Conservation (phyloP, 139 green algal species). For the Chlorella vulgaris region DNA sequence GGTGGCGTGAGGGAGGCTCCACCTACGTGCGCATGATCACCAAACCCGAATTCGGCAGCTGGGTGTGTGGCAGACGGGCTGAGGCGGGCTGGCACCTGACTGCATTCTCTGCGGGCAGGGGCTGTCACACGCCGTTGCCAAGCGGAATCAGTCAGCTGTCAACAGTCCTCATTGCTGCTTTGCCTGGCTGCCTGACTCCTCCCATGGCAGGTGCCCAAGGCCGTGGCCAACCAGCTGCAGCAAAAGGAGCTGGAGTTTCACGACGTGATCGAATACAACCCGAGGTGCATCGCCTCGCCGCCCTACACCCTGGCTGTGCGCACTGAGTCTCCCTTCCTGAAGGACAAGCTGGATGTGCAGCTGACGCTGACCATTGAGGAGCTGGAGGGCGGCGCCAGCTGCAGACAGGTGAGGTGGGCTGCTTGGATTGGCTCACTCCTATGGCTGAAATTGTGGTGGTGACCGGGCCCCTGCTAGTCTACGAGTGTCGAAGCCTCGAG, state of each 20-base stretch:
- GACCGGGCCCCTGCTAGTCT: too few relatives aligned
- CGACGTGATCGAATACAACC: constrained; percentile 39
- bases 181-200: not conserved
- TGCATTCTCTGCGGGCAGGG: too few relatives aligned
- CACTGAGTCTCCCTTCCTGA: constrained; percentile 42
- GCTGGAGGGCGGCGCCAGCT: constrained; percentile 22
- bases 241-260: constrained; percentile 16
- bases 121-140: too few relatives aligned
- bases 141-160: too few relatives aligned
- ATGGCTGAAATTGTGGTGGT: too few relatives aligned
- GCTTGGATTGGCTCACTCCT: constrained; percentile 1
- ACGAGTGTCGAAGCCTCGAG: too few relatives aligned
- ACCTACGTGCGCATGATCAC: constrained; percentile 49
- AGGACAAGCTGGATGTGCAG: constrained; percentile 38
- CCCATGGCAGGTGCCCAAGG: constrained; percentile 26
- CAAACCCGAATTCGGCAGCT: constrained; percentile 46
- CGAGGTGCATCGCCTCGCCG: constrained; percentile 12
- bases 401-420: constrained; percentile 30
- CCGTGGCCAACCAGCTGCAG: constrained; percentile 1
- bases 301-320: constrained; percentile 41
- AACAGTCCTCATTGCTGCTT: too few relatives aligned
- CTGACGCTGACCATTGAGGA: constrained; percentile 43
- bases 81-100: too few relatives aligned
- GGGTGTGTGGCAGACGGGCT: constrained; percentile 15
- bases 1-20: constrained; percentile 28